Evolutionary conservation across 2,329 filamentous ascomycete genomes (phyloP).

Genomic region (Zymoseptoria pseudotritici): DNA sequence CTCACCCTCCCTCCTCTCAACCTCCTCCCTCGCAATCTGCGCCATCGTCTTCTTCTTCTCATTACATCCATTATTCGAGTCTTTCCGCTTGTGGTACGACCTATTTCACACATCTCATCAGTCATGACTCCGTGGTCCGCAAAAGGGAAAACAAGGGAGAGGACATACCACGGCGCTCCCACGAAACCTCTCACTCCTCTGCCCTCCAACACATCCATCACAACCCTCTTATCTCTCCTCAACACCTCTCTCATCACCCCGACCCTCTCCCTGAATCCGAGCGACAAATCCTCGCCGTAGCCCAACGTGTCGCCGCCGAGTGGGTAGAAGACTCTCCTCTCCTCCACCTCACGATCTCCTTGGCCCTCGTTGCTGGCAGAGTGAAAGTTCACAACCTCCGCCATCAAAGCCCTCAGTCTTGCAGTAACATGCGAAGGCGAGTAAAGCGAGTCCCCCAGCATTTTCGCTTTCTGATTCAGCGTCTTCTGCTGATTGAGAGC

Average conservation of each 20-base stretch:
- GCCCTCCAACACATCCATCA: slow-evolving; percentile 19
- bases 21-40: slow-evolving; percentile 12
- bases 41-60: slow-evolving; percentile 16
- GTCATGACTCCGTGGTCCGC: no score
- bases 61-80: slow-evolving; percentile 16
- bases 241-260: neutral
- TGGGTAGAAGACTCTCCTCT: slow-evolving; percentile 5
- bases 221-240: slow-evolving; percentile 4
- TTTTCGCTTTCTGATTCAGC: slow-evolving; percentile 13
- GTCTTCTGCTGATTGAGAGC: slow-evolving; percentile 10
- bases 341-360: no score
- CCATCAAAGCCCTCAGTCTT: slow-evolving; percentile 11
- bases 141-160: no score
- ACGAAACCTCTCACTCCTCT: slow-evolving; percentile 16
- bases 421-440: slow-evolving; percentile 10
- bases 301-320: slow-evolving; percentile 13
- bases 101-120: no score
- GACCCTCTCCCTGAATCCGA: neutral
- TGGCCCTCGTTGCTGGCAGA: no score
- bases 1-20: neutral
- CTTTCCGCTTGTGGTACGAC: slow-evolving; percentile 12
- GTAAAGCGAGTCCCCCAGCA: slow-evolving; percentile 7
- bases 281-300: slow-evolving; percentile 3
- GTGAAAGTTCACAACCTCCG: slow-evolving; percentile 13
- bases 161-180: slow-evolving; percentile 7